These are phyloP conservation scores for Xylaria sp. DNA, from an alignment of 2,329 filamentous ascomycete genomes.

Conservation along the genomic window DNA sequence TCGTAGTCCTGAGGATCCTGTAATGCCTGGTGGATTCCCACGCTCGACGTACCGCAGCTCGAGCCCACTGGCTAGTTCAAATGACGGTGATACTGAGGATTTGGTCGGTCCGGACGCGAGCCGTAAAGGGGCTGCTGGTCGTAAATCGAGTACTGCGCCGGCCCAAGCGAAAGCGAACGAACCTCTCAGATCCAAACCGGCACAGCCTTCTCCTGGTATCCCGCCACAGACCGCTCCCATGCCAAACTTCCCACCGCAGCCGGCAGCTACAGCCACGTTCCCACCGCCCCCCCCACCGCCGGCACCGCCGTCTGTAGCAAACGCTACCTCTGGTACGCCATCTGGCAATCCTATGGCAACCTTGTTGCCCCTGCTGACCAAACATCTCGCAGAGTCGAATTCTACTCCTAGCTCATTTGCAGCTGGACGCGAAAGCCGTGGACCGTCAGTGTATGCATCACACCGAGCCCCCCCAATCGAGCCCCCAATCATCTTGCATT, in stretches of 20 bases:
- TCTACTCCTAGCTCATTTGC: constrained; percentile 20
- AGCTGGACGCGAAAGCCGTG: constrained; percentile 29
- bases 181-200: constrained; percentile 21
- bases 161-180: constrained; percentile 22
- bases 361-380: constrained; percentile 12
- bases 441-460: constrained; percentile 45
- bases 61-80: constrained; percentile 28
- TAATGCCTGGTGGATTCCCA: constrained; percentile 27
- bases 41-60: constrained; percentile 26
- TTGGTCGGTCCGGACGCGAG: constrained; percentile 18
- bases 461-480: background rate
- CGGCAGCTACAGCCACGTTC: background rate
- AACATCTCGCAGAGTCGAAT: constrained; percentile 15
- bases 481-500: constrained; percentile 1
- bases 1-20: constrained; percentile 32
- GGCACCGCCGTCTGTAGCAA: background rate
- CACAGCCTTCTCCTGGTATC: background rate
- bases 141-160: constrained; percentile 6
- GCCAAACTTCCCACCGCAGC: background rate
- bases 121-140: constrained; percentile 9
- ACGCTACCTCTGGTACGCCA: constrained; percentile 22
- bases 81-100: constrained; percentile 28
- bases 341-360: background rate
- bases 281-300: too few species aligned
- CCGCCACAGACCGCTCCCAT: background rate